phyloP scores from a whole-genome alignment of 257 asterid genomes.

The Lithospermum erythrorhizon region DNA sequence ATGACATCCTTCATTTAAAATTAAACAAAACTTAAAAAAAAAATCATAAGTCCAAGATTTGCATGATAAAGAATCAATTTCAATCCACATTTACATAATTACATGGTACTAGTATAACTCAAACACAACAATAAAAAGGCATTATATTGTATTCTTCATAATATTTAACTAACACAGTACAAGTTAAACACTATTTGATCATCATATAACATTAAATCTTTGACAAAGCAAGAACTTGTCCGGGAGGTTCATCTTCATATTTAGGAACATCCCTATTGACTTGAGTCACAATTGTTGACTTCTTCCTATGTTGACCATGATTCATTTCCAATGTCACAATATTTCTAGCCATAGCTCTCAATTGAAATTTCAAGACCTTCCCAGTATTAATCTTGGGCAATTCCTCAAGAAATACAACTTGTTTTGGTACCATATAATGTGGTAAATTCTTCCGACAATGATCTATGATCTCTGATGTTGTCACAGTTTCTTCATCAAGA shows the following conservation, averaged over 20 bases:
- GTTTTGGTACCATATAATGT: slow-evolving; percentile 70
- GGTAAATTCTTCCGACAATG: slow-evolving; percentile 57
- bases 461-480: slow-evolving; percentile 22
- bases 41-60: too few species aligned
- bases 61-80: too few species aligned
- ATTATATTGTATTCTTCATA: too few species aligned
- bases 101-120: too few species aligned
- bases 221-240: slow-evolving; percentile 37
- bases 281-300: slow-evolving; percentile 1
- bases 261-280: slow-evolving; percentile 16
- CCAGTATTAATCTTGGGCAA: slow-evolving; percentile 67
- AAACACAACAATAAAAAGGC: too few species aligned
- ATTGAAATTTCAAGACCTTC: slow-evolving; percentile 51
- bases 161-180: too few species aligned
- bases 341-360: slow-evolving; percentile 50
- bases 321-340: slow-evolving; percentile 15
- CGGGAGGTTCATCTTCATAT: slow-evolving; percentile 20
- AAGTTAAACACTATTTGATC: too few species aligned
- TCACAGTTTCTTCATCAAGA: background rate
- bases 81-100: too few species aligned
- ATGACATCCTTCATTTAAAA: too few species aligned
- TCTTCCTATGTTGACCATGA: slow-evolving; percentile 3
- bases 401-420: slow-evolving; percentile 40
- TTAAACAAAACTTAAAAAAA: too few species aligned
- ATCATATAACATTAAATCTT: background rate